phyloP scores from a whole-genome alignment of 768 basidiomycete genomes.

The Boletus rex-veris region DNA sequence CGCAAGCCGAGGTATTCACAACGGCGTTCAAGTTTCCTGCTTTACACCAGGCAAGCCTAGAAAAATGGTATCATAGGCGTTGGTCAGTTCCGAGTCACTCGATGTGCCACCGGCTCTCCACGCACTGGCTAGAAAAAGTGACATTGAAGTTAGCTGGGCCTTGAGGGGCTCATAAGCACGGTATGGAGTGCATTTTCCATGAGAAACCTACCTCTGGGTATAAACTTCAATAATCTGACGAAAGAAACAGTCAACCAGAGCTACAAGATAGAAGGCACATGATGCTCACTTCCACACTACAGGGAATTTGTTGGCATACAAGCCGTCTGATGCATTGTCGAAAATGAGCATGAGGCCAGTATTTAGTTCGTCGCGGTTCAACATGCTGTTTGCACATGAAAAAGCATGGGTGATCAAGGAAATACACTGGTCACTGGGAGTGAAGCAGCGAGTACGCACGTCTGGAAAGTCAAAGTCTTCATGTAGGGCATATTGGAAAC shows the following conservation, averaged over 20 bases:
- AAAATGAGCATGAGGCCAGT: neutral
- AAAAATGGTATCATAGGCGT: too few relatives aligned
- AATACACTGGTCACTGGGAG: neutral
- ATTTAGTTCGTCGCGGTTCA: too few relatives aligned
- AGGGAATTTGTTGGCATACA: neutral
- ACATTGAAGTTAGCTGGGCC: neutral
- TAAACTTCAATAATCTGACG: neutral
- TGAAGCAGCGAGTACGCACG: neutral
- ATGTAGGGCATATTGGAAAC: neutral
- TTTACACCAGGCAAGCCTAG: neutral
- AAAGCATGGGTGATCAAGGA: neutral
- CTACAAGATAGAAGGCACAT: neutral
- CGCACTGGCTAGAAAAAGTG: neutral
- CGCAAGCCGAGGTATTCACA: too few relatives aligned
- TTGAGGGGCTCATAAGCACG: neutral
- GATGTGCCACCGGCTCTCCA: neutral
- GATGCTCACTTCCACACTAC: neutral
- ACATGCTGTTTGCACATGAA: neutral
- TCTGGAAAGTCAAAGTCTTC: neutral
- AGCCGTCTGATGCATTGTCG: neutral
- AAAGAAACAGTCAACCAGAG: neutral
- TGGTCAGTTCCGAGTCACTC: neutral
- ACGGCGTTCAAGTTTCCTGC: too few relatives aligned
- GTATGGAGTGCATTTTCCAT: neutral
- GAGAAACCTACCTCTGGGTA: neutral